Base-by-base conservation (phyloP, 768 basidiomycete genomes). In the Leccinum arenicola region DNA sequence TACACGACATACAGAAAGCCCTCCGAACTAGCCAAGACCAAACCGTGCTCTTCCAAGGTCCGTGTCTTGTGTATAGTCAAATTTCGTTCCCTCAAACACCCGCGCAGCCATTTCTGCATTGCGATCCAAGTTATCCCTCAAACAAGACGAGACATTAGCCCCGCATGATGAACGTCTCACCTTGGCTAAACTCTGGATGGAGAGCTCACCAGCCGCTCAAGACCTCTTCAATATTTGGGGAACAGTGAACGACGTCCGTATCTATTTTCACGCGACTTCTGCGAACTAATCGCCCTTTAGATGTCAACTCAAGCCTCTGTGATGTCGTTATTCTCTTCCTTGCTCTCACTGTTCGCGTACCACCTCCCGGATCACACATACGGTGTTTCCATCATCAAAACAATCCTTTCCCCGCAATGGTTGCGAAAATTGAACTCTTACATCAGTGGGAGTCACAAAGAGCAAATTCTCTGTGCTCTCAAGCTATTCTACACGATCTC, bases 181-280 rank as follows among this genome's bases (percentile, higher is more conserved):
- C 3, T 76, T 92, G 6, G 82, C 78, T 0, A 82, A 83, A 62
- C 73, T 77, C 47, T 93, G 89, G 88, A 70, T 92, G 63, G 82
- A 82, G 38, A 71, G 66, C 11, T 78, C 77, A 11, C 80, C 85
- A 0, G 84, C 81, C 2, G 84, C 82, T 27, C 75, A 78, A 35
- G 85, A 89, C 55, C 54, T 91, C 4, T 88, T 92, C 64, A 68
- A 74, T 19, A 62, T 87, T 14, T 91, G 87, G 87, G 85, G 87
- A 56, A 70, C 65, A 7, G 61, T 77, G 2, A 80, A 75, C 50
- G 76, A 80, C 33, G 88, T 88, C 57, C 17, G 82, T 74, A 8
- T 10, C 8, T 6, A 33, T 49, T 33, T 40, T 40, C 17, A 45
- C 3, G 6, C 4, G 8, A 19, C 50, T 10, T 3, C 43, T 36